Conservation (phyloP, 805 yeast genomes). For the Ogataea zsoltii region DNA sequence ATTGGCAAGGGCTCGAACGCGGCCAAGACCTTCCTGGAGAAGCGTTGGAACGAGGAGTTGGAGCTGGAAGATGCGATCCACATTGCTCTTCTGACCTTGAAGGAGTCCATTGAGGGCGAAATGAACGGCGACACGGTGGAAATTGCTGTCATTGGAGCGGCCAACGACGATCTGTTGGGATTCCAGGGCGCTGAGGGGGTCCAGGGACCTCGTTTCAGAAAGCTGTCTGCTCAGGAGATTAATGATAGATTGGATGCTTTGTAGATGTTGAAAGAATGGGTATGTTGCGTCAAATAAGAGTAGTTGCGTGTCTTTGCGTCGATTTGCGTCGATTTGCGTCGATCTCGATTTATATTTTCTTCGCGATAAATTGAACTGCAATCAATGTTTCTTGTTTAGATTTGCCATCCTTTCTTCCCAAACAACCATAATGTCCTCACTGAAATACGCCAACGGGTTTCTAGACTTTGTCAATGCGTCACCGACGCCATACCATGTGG, state of each 20-base stretch:
- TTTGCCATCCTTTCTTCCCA: background rate
- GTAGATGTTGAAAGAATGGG: constrained; percentile 35
- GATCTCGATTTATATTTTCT: background rate
- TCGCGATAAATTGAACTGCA: background rate
- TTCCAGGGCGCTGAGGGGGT: constrained; percentile 75
- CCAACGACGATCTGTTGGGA: constrained; percentile 79
- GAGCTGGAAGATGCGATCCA: constrained; percentile 98
- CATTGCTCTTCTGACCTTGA: constrained; percentile 88
- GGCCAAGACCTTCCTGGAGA: constrained; percentile 97
- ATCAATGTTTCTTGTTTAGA: background rate
- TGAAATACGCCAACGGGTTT: constrained; percentile 57
- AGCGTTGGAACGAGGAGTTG: constrained; percentile 96
- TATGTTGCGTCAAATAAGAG: too few species aligned
- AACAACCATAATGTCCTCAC: constrained; percentile 17
- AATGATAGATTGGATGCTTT: constrained; percentile 93
- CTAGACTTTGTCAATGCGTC: constrained; percentile 76
- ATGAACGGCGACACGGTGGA: constrained; percentile 96
- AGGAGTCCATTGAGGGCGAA: constrained; percentile 97
- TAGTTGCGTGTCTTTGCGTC: background rate
- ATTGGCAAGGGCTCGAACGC: constrained; percentile 94
- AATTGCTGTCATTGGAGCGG: constrained; percentile 81
- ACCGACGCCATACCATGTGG: constrained; percentile 96
- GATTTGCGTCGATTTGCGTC: background rate
- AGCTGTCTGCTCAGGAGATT: constrained; percentile 84
- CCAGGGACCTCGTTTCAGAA: constrained; percentile 88